A percentile compares a stretch with the other conserved stretches of the same genome.
Evolutionary conservation across 2,329 filamentous ascomycete genomes (phyloP).

Genomic region (Neonectria punicea): DNA sequence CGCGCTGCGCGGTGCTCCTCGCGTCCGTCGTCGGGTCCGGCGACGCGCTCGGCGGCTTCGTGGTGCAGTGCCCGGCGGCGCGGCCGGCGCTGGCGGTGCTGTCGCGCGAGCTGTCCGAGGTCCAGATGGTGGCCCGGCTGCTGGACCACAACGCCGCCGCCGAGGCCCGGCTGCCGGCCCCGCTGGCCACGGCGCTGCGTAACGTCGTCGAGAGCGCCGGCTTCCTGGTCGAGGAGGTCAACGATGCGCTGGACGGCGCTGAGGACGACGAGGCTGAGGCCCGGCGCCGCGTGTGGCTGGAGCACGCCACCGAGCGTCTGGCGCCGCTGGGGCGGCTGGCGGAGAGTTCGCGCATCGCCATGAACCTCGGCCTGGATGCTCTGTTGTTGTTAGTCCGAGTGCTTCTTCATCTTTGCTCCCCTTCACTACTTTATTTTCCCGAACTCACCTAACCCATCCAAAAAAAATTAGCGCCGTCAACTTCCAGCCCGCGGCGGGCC

Average conservation of each 20-base stretch:
- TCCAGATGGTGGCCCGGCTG: slow-evolving; percentile 41
- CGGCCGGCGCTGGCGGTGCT: slow-evolving; percentile 39
- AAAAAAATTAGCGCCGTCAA: slow-evolving; percentile 32
- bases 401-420: too few relatives aligned
- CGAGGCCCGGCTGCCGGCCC: slow-evolving; percentile 28
- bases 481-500: slow-evolving; percentile 30
- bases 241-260: slow-evolving; percentile 34
- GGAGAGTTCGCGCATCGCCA: slow-evolving; percentile 35
- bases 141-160: slow-evolving; percentile 38
- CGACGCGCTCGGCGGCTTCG: slow-evolving; percentile 38
- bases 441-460: slow-evolving; percentile 15
- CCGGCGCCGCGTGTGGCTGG: slow-evolving; percentile 31
- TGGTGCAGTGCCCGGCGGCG: slow-evolving; percentile 37
- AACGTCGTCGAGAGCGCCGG: slow-evolving; percentile 33
- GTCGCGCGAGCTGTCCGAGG: slow-evolving; percentile 43
- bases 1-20: slow-evolving; percentile 37
- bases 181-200: slow-evolving; percentile 28
- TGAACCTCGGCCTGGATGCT: slow-evolving; percentile 39
- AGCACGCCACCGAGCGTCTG: slow-evolving; percentile 39
- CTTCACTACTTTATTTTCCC: not conserved
- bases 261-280: slow-evolving; percentile 28
- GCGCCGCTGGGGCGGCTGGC: slow-evolving; percentile 31
- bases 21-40: slow-evolving; percentile 29
- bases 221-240: slow-evolving; percentile 35
- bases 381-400: slow-evolving; percentile 33